Evolutionary conservation across 306 rosid genomes (phyloP).

Genomic region (Lathyrus oleraceus): DNA sequence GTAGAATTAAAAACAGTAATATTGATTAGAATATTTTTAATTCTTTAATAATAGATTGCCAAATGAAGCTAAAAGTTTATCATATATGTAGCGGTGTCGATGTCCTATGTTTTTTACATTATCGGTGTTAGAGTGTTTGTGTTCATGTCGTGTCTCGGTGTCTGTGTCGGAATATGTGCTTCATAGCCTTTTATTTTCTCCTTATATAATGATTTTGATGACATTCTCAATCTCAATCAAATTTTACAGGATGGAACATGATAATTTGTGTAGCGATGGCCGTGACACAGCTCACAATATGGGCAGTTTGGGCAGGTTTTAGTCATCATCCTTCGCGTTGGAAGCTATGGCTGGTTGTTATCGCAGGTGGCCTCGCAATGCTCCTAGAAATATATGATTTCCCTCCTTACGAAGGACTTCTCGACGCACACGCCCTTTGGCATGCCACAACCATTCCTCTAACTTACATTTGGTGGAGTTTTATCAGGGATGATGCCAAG

Average conservation of each 20-base stretch:
- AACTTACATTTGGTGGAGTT: slow-evolving; percentile 89
- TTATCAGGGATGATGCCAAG: slow-evolving; percentile 75
- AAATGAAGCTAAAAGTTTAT: too few relatives aligned
- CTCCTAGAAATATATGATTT: slow-evolving; percentile 79
- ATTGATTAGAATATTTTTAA: too few relatives aligned
- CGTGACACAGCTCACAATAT: slow-evolving; percentile 60
- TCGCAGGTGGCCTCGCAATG: slow-evolving; percentile 69
- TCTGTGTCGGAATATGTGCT: too few relatives aligned
- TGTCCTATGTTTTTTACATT: too few relatives aligned
- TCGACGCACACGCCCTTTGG: slow-evolving; percentile 83
- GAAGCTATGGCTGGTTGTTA: slow-evolving; percentile 77
- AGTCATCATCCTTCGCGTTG: slow-evolving; percentile 67
- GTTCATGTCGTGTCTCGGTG: too few relatives aligned
- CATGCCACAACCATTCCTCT: slow-evolving; percentile 80
- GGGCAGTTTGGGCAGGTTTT: slow-evolving; percentile 78
- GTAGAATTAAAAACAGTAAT: too few relatives aligned
- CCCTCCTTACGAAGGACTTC: slow-evolving; percentile 65
- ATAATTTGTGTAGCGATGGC: slow-evolving; percentile 71
- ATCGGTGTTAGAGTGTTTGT: too few relatives aligned
- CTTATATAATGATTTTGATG: slow-evolving; percentile 1
- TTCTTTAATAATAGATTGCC: too few relatives aligned
- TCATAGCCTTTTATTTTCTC: background rate
- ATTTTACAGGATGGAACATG: slow-evolving; percentile 82
- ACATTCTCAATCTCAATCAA: background rate
- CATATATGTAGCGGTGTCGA: too few relatives aligned